Evolutionary conservation across 768 basidiomycete genomes (phyloP).

Genomic region (Botryobasidium botryosum): DNA sequence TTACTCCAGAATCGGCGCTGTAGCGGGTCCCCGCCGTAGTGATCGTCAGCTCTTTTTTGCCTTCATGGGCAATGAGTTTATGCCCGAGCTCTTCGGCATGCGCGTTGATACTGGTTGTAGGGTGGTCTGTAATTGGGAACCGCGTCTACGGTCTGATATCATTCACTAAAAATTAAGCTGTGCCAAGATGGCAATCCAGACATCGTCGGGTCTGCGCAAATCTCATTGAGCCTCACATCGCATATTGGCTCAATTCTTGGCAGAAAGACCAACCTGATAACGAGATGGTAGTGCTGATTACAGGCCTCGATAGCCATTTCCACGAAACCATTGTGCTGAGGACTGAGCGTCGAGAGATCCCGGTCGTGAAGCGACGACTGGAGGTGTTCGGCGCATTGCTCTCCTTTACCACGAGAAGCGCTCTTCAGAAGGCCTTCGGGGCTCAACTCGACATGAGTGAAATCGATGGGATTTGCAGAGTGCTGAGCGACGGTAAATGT

Average conservation of each 20-base stretch:
- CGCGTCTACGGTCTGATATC: neutral
- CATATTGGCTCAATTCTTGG: neutral
- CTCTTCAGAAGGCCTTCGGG: too few relatives aligned
- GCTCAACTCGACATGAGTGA: too few relatives aligned
- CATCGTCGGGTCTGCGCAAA: constrained; percentile 2
- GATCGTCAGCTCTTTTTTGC: neutral
- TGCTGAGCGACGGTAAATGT: too few relatives aligned
- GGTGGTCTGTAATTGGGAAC: neutral
- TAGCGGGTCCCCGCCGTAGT: neutral
- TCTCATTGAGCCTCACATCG: neutral
- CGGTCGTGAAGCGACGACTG: too few relatives aligned
- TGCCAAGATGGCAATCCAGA: constrained; percentile 2
- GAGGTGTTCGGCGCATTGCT: too few relatives aligned
- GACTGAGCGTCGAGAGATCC: too few relatives aligned
- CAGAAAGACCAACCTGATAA: neutral
- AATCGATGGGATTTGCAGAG: too few relatives aligned
- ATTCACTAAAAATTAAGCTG: constrained; percentile 2
- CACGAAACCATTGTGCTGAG: constrained; percentile 8
- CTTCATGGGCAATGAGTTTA: neutral
- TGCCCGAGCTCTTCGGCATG: neutral
- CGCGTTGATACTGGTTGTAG: neutral
- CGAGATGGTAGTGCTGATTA: constrained; percentile 1
- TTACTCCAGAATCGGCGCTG: neutral
- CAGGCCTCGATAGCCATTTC: neutral
- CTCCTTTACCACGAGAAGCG: too few relatives aligned